Conservation (phyloP, 257 asterid species). For the Solanum sejunctum region DNA sequence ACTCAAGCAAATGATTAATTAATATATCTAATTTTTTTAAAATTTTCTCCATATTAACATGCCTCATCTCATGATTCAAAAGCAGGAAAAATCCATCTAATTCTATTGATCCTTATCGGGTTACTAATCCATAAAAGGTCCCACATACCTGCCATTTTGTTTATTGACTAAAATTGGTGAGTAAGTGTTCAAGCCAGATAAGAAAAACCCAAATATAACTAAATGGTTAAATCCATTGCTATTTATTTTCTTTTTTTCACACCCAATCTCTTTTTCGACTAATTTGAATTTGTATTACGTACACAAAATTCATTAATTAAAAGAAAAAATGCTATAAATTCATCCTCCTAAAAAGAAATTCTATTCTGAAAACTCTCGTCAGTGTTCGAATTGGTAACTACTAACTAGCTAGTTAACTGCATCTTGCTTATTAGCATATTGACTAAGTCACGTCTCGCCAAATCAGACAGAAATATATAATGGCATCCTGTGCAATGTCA, state of each 20-base stretch:
- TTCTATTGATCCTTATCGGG: not conserved
- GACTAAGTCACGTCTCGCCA: constrained; percentile 21
- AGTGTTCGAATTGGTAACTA: not conserved
- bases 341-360: too few relatives aligned
- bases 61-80: not conserved
- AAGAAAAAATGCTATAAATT: not conserved
- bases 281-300: not conserved
- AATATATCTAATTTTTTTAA: not conserved
- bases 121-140: not conserved
- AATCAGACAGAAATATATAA: not conserved
- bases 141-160: not conserved
- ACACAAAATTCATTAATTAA: not conserved
- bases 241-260: not conserved
- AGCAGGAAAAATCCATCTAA: not conserved
- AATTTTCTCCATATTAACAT: not conserved
- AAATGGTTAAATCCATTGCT: not conserved
- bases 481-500: not conserved
- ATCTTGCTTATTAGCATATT: not conserved
- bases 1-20: not conserved
- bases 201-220: not conserved
- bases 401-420: not conserved
- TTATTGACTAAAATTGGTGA: not conserved
- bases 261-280: not conserved
- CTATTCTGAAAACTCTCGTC: not conserved
- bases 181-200: not conserved